phyloP scores from a whole-genome alignment of 2,329 filamentous ascomycete species.

The Apiospora malaysiana region DNA sequence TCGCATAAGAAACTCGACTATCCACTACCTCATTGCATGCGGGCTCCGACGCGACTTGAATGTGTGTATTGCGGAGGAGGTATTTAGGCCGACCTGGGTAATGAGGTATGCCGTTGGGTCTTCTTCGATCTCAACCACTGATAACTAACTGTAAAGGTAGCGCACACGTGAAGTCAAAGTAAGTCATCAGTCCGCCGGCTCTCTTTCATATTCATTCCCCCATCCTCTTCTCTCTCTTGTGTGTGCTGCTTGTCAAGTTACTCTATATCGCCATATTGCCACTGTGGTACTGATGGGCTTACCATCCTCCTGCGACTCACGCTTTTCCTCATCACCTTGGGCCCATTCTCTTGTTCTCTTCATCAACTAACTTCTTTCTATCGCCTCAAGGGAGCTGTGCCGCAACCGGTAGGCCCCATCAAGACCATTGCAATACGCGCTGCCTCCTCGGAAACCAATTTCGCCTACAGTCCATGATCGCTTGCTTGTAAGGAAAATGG shows the following conservation, averaged over 20 bases:
- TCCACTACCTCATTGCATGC: not conserved
- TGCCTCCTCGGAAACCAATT: not conserved
- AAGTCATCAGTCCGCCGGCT: not conserved
- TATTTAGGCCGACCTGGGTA: conserved; percentile 2
- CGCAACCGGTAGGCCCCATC: not conserved
- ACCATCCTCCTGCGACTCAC: not conserved
- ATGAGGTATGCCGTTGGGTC: not conserved
- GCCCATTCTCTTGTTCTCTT: not conserved
- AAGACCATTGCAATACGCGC: not conserved
- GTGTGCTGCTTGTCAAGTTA: not conserved
- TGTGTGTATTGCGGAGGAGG: conserved; percentile 3
- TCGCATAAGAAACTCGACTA: not conserved
- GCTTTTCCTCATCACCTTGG: not conserved
- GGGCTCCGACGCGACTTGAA: not conserved
- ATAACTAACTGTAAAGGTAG: not conserved
- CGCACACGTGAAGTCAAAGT: not conserved
- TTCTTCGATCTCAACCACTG: not conserved
- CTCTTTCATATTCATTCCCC: not conserved
- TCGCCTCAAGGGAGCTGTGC: conserved; percentile 8
- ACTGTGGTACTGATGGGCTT: not conserved
- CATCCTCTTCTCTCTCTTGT: not conserved
- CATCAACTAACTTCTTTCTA: not conserved
- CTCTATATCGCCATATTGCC: not conserved
- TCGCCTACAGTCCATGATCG: not conserved
- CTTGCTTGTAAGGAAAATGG: not conserved